Evolutionary conservation across 805 yeast genomes (phyloP), one percentile per base, ranked within the genome.

Genomic region (Ogataea naganishii): DNA sequence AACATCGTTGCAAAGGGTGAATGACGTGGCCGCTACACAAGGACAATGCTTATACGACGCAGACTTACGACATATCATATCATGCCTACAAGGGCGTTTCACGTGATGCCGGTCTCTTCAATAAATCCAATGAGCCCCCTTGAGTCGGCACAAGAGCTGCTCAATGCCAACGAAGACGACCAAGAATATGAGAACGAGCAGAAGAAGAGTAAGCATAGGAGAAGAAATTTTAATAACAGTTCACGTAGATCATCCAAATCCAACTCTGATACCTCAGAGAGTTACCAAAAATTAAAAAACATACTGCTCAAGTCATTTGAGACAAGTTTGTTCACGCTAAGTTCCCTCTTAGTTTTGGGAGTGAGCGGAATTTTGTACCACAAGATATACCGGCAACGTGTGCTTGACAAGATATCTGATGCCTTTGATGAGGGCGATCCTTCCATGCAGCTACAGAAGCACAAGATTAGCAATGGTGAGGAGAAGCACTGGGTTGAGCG

Each of bases 281-380:
- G 30, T 11, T 44, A 41, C 40, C 31, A 34, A 3, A 33, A 30
- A 16, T 13, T 39, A 6, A 33, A 26, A 7, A 15, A 18, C 3
- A 20, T 62, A 16, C 24, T 48, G 0, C 40, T 53, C 32, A 76
- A 72, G 42, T 65, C 75, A 34, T 36, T 68, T 4, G 92, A 82
- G 47, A 75, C 92, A 0, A 75, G 77, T 0, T 75, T 82, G 3
- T 73, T 82, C 26, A 80, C 88, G 12, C 58, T 80, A 26, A 73
- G 83, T 11, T 76, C 88, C 3, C 52, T 82, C 20, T 64, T 73
- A 3, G 72, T 82, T 21, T 61, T 83, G 12, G 89, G 82, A 0
- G 54, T 73, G 2, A 80, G 89, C 3, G 94, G 94, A 3, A 46
- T 72, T n/a, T 43, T 69, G 10, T 82, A 82, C 48, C 94, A 82